Evolutionary conservation across 768 basidiomycete genomes (phyloP).

Genomic region (Tricholoma saponaceum): DNA sequence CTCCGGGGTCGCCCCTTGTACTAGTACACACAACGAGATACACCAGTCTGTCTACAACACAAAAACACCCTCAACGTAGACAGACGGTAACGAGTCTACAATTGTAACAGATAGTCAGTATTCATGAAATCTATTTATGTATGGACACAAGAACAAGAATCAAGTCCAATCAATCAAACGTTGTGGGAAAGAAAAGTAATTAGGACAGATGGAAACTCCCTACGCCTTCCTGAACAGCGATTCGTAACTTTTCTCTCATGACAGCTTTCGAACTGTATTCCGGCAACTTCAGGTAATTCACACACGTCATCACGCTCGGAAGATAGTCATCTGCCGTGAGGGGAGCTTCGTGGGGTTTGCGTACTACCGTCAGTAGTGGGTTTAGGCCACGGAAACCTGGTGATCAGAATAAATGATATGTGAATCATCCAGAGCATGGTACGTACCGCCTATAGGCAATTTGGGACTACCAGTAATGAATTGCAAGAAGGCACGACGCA

Average conservation of each 20-base stretch:
- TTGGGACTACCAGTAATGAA: slow-evolving; percentile 98
- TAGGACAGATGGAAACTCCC: slow-evolving; percentile 97
- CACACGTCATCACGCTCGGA: slow-evolving; percentile 98
- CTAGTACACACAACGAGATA: no score
- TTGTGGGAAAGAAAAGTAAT: slow-evolving; percentile 16
- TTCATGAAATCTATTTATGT: slow-evolving; percentile 1
- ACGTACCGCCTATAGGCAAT: slow-evolving; percentile 85
- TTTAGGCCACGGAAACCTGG: slow-evolving; percentile 92
- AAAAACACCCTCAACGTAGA: no score
- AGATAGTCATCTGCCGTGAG: slow-evolving; percentile 91
- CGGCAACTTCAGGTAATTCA: slow-evolving; percentile 93
- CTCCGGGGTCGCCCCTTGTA: no score
- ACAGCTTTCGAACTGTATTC: slow-evolving; percentile 88
- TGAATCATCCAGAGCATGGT: not conserved
- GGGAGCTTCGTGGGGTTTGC: slow-evolving; percentile 92
- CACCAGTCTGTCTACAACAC: no score
- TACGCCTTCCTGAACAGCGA: slow-evolving; percentile 90
- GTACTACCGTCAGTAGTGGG: slow-evolving; percentile 92
- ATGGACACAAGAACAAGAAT: slow-evolving; percentile 4
- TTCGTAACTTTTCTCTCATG: slow-evolving; percentile 77
- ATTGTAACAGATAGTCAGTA: not conserved
- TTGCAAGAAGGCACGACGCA: slow-evolving; percentile 86
- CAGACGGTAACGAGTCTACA: no score
- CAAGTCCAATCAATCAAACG: slow-evolving; percentile 12
- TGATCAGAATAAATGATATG: not conserved